phyloP scores from a whole-genome alignment of 225 moss, liverwort and hornwort genomes.

The Pleurozium schreberi region DNA sequence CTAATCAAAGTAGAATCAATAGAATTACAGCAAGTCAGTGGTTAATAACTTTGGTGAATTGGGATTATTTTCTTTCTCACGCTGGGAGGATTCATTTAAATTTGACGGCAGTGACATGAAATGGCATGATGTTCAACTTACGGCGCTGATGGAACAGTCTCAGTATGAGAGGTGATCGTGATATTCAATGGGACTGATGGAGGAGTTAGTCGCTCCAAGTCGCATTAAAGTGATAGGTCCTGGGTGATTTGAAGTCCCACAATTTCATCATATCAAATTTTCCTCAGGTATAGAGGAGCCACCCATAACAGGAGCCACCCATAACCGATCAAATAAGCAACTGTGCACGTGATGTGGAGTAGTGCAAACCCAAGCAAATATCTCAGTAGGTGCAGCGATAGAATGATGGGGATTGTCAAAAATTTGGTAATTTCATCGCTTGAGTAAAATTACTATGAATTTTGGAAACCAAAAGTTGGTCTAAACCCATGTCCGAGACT shows the following conservation, averaged over 20 bases:
- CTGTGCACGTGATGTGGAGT: too few relatives aligned
- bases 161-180: not conserved
- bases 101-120: not conserved
- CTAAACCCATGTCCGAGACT: too few relatives aligned
- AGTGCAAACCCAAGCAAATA: too few relatives aligned
- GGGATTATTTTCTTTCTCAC: not conserved
- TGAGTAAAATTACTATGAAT: too few relatives aligned
- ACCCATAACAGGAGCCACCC: too few relatives aligned
- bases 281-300: too few relatives aligned
- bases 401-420: too few relatives aligned
- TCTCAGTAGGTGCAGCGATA: too few relatives aligned
- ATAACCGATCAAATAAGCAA: too few relatives aligned
- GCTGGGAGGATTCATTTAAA: not conserved
- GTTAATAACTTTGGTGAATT: not conserved
- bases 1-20: not conserved
- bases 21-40: not conserved
- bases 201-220: not conserved
- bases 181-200: not conserved
- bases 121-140: not conserved
- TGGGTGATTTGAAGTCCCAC: not conserved
- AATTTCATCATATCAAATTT: too few relatives aligned
- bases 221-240: not conserved
- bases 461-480: too few relatives aligned
- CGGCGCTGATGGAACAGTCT: not conserved
- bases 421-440: too few relatives aligned